Evolutionary conservation across 768 basidiomycete genomes (phyloP).

Genomic region (Pisolithus tinctorius): DNA sequence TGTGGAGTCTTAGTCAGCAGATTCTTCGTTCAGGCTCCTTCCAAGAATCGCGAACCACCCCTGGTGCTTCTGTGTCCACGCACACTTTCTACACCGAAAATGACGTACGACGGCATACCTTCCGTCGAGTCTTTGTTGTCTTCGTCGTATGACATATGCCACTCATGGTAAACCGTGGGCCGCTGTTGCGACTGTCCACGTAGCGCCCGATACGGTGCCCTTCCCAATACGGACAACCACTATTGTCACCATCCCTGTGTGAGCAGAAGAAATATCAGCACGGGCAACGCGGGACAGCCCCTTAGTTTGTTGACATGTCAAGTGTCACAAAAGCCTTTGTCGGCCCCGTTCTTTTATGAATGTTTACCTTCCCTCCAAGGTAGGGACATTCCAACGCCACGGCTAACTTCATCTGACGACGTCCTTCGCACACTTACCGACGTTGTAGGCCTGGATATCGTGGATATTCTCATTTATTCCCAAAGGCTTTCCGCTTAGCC

Average conservation of each 20-base stretch:
- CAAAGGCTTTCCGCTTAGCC: constrained; percentile 22
- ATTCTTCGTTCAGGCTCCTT: not conserved
- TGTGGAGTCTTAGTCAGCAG: not conserved
- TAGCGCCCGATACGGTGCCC: not conserved
- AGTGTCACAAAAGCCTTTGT: constrained; percentile 23
- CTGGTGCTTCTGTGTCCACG: no score
- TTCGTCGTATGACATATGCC: no score
- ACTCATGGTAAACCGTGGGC: no score
- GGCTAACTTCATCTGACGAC: constrained; percentile 15
- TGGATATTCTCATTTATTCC: constrained; percentile 21
- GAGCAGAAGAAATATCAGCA: constrained; percentile 13
- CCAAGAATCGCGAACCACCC: no score
- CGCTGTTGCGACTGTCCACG: not conserved
- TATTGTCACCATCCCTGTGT: constrained; percentile 23
- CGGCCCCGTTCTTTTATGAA: constrained; percentile 24
- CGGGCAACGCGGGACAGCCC: not conserved
- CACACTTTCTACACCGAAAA: no score
- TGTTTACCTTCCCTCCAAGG: constrained; percentile 21
- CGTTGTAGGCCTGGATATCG: constrained; percentile 13
- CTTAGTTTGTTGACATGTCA: constrained; percentile 27
- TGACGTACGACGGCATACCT: no score
- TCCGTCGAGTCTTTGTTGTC: no score
- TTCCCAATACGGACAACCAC: constrained; percentile 3
- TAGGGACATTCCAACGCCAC: constrained; percentile 13
- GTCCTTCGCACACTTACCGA: constrained; percentile 19